A percentile compares a stretch with the other conserved stretches of the same genome.
These are phyloP conservation scores for Melanomma pulvis-pyrius DNA, from an alignment of 495 filamentous ascomycete genomes.

Conservation along the genomic window DNA sequence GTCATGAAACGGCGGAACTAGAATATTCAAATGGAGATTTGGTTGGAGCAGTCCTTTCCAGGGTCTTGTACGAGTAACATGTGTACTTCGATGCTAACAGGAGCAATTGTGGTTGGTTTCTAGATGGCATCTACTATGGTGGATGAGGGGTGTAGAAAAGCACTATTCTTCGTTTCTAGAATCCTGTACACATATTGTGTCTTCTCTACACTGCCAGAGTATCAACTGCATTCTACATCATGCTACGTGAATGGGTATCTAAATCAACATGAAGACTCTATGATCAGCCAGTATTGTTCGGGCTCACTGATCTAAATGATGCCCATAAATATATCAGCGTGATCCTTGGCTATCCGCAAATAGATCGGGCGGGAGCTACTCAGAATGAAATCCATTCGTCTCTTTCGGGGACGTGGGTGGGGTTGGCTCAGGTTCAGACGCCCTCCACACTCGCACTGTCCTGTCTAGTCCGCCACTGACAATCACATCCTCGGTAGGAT, in stretches of 20 bases:
- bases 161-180: neutral
- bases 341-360: constrained; percentile 3
- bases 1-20: constrained; percentile 86
- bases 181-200: constrained; percentile 25
- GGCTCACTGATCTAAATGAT: too few relatives aligned
- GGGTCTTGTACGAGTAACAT: constrained; percentile 1
- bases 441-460: constrained; percentile 66
- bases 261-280: neutral
- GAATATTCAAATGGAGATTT: neutral
- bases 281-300: neutral
- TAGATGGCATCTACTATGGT: neutral
- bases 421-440: constrained; percentile 22
- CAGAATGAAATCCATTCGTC: constrained; percentile 10
- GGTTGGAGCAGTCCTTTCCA: neutral
- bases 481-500: constrained; percentile 37
- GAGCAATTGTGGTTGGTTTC: neutral
- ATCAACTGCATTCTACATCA: neutral
- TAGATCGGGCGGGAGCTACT: neutral
- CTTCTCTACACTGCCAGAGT: constrained; percentile 5
- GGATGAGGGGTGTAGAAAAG: neutral
- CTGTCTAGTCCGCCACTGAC: constrained; percentile 64
- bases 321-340: neutral
- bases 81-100: neutral
- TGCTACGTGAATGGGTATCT: constrained; percentile 4
- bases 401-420: neutral